These are phyloP conservation scores for Tolypocladium inflatum DNA, from an alignment of 2,329 filamentous ascomycete species.

Conservation along the genomic window DNA sequence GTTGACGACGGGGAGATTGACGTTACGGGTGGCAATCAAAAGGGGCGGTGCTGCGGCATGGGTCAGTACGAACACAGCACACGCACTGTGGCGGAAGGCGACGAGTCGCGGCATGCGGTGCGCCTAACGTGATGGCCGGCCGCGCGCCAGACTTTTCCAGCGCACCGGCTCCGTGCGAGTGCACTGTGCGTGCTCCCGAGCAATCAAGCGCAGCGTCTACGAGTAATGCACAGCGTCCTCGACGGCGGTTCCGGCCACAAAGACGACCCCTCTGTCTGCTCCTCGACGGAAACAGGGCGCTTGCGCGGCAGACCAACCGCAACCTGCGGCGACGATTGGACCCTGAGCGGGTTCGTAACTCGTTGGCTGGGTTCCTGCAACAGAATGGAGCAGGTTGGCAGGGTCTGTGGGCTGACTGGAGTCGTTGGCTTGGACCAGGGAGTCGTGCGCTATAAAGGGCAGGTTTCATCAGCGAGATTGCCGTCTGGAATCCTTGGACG, in stretches of 20 bases:
- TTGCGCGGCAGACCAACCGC: not conserved
- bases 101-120: not conserved
- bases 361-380: not conserved
- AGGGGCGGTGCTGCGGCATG: not conserved
- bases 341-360: not conserved
- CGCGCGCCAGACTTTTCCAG: not conserved
- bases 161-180: not conserved
- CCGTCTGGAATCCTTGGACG: not conserved
- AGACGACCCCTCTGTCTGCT: not conserved
- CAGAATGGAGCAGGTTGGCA: not conserved
- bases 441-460: not conserved
- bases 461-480: conserved; percentile 4
- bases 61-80: not conserved
- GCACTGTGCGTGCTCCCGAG: not conserved
- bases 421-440: not conserved
- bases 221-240: not conserved
- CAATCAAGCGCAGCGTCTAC: not conserved
- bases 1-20: not conserved
- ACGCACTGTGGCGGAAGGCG: not conserved
- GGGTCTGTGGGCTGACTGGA: not conserved
- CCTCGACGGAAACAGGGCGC: not conserved
- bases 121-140: not conserved
- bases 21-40: not conserved
- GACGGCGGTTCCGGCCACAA: not conserved
- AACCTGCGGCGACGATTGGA: not conserved